Evolutionary conservation across 768 basidiomycete species (phyloP).

Genomic region (Hygrocybe punicea): DNA sequence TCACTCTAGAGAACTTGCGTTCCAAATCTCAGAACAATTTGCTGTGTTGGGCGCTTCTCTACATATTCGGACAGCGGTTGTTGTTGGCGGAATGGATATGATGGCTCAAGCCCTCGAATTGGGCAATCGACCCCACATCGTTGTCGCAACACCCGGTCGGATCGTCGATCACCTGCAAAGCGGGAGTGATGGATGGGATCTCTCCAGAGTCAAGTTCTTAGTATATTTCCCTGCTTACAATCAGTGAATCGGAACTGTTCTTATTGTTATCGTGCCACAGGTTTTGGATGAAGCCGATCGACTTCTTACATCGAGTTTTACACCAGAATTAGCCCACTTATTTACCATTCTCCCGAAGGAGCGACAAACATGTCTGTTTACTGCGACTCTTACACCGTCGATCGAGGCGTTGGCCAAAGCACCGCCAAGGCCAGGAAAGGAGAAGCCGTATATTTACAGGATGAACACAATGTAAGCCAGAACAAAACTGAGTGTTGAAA

Average conservation of each 20-base stretch:
- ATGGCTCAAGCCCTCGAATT: conserved; percentile 90
- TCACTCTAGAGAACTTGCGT: conserved; percentile 78
- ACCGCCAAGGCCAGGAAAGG: conserved; percentile 75
- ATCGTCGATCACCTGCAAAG: conserved; percentile 87
- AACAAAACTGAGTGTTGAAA: neutral
- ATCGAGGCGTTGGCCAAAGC: conserved; percentile 76
- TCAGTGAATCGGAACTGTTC: neutral
- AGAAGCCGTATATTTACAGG: conserved; percentile 81
- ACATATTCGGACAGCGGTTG: conserved; percentile 78
- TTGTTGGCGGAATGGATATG: conserved; percentile 99
- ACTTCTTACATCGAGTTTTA: conserved; percentile 83
- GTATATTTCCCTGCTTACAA: conserved; percentile 36
- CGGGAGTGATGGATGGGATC: conserved; percentile 74
- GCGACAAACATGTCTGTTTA: conserved; percentile 96
- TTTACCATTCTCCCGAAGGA: conserved; percentile 75
- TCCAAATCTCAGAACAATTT: conserved; percentile 97
- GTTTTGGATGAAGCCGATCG: conserved; percentile 97
- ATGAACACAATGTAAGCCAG: conserved; percentile 64
- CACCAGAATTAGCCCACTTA: conserved; percentile 75
- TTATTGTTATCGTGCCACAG: conserved; percentile 37
- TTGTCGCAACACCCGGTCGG: conserved; percentile 94
- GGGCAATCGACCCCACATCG: conserved; percentile 80
- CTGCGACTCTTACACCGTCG: conserved; percentile 86
- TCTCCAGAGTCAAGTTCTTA: conserved; percentile 81
- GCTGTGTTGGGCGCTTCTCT: conserved; percentile 80